Conservation (phyloP, 495 filamentous ascomycete genomes). For the Darksidea phi region DNA sequence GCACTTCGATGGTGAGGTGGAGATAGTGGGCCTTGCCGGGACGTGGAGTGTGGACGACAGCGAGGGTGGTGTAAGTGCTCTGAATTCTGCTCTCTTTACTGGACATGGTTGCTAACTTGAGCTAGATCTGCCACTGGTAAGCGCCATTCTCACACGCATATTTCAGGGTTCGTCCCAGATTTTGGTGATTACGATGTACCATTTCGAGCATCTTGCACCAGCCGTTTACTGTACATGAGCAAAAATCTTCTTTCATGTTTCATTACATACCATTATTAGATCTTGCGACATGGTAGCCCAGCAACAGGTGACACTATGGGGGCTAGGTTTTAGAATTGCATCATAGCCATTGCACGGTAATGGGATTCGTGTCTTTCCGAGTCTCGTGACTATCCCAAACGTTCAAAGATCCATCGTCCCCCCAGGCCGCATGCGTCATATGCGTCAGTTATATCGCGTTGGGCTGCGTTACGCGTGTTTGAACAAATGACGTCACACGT, state of each 20-base stretch:
- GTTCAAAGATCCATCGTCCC: too few species aligned
- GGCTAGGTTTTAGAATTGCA: not conserved
- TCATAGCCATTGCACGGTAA: constrained; percentile 1
- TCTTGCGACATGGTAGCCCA: not conserved
- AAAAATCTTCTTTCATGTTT: not conserved
- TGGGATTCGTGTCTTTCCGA: not conserved
- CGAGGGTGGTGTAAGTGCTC: constrained; percentile 60
- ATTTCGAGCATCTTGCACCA: not conserved
- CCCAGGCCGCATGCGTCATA: not conserved
- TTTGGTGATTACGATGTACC: too few species aligned
- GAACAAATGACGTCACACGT: constrained; percentile 19
- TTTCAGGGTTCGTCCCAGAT: too few species aligned
- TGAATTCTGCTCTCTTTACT: not conserved
- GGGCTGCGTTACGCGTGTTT: not conserved
- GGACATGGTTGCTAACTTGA: constrained; percentile 13
- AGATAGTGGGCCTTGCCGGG: constrained; percentile 76
- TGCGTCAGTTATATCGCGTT: constrained; percentile 3
- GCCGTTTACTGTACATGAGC: not conserved
- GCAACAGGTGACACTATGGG: not conserved
- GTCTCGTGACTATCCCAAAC: not conserved
- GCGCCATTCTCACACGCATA: not conserved
- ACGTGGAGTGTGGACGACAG: constrained; percentile 84
- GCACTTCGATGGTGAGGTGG: constrained; percentile 58
- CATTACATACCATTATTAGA: not conserved
- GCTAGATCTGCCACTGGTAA: constrained; percentile 53